Conservation (phyloP, 2,329 filamentous ascomycete genomes). For the Fusarium sp. region DNA sequence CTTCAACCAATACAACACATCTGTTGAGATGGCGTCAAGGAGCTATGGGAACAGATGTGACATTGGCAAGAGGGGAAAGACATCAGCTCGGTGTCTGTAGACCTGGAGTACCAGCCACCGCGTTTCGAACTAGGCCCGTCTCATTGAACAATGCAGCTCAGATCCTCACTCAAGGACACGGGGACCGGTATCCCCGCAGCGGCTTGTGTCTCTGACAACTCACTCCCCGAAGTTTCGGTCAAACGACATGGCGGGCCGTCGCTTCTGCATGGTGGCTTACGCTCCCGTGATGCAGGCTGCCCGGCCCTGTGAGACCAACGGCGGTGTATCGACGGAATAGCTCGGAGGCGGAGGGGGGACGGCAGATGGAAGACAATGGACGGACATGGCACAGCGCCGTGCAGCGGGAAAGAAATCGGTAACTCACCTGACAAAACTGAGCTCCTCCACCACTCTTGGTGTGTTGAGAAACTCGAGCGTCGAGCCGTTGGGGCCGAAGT, state of each 20-base stretch:
- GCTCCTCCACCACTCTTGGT: slow-evolving; percentile 71
- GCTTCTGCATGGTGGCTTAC: not conserved
- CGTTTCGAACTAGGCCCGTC: not conserved
- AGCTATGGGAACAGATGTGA: not conserved
- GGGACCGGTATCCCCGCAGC: slow-evolving; percentile 1
- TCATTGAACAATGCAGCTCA: not conserved
- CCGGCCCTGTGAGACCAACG: slow-evolving; percentile 11
- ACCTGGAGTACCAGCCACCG: not conserved
- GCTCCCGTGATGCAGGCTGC: slow-evolving; percentile 2
- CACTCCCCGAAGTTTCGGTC: slow-evolving; percentile 9
- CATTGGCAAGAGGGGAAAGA: not conserved
- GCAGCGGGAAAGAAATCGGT: slow-evolving; percentile 2
- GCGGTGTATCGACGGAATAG: slow-evolving; percentile 8
- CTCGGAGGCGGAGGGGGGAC: not conserved
- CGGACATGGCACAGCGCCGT: not conserved
- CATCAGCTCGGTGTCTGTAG: not conserved
- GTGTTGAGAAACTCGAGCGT: slow-evolving; percentile 70
- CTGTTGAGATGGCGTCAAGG: not conserved
- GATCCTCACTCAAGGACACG: slow-evolving; percentile 6
- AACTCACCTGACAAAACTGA: slow-evolving; percentile 79
- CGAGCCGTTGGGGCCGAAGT: slow-evolving; percentile 67
- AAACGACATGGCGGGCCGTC: not conserved
- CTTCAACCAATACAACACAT: not conserved
- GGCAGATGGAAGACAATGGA: not conserved
- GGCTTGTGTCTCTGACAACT: slow-evolving; percentile 14